These are phyloP conservation scores for Candida awuae DNA, from an alignment of 805 yeast species.

Conservation along the genomic window DNA sequence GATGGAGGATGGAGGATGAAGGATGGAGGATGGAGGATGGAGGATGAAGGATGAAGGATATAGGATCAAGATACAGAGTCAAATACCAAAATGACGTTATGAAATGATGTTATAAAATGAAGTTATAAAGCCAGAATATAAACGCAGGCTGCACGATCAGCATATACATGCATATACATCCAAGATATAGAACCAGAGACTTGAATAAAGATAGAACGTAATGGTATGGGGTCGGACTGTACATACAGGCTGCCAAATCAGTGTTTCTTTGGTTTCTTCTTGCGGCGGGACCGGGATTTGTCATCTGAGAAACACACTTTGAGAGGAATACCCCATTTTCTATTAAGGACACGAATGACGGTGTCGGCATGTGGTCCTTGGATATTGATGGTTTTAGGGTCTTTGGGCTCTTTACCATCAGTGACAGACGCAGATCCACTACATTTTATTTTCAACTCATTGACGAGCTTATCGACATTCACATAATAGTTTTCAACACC, in stretches of 20 bases:
- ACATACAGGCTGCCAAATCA: background rate
- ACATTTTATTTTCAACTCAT: conserved; percentile 66
- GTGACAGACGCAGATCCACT: conserved; percentile 83
- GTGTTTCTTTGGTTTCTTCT: background rate
- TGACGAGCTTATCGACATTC: conserved; percentile 56
- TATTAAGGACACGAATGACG: conserved; percentile 48
- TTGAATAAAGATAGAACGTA: no score
- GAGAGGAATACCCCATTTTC: conserved; percentile 53
- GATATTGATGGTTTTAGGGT: conserved; percentile 61
- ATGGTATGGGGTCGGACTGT: background rate
- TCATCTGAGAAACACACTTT: conserved; percentile 29
- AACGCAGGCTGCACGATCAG: no score
- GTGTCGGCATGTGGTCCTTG: conserved; percentile 82
- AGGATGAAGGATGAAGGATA: no score
- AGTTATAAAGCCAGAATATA: no score
- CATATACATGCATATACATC: no score
- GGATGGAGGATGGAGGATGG: no score
- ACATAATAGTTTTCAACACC: conserved; percentile 64
- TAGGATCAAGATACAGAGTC: no score
- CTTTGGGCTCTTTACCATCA: conserved; percentile 41
- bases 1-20: no score
- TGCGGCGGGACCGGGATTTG: background rate
- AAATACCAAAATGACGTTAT: no score
- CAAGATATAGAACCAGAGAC: no score
- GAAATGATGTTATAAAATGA: no score